A percentile compares a stretch with the other conserved stretches of the same genome.
phyloP scores from a whole-genome alignment of 495 filamentous ascomycete species.

The Cryomyces minteri region DNA sequence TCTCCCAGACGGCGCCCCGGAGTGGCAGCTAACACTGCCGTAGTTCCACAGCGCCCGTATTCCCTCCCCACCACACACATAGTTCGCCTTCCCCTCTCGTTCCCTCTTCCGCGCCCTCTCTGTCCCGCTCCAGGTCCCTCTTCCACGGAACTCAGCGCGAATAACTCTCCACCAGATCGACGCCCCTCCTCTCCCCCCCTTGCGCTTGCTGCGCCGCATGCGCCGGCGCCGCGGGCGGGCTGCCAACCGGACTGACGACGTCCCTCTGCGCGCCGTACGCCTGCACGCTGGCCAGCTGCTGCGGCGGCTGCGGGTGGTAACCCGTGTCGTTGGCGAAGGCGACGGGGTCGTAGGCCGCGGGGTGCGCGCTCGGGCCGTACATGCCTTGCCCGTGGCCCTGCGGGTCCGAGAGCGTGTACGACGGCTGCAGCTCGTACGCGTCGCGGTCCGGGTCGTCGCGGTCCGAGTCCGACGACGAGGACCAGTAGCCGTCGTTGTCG shows the following conservation, averaged over 20 bases:
- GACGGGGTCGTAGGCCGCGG: background rate
- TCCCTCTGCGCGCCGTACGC: background rate
- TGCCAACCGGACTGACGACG: background rate
- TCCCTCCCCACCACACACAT: no score
- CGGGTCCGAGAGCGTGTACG: slow-evolving; percentile 8
- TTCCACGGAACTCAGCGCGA: background rate
- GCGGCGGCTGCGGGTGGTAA: background rate
- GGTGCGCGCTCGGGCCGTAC: slow-evolving; percentile 2
- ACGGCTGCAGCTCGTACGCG: slow-evolving; percentile 11
- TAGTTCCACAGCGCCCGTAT: no score
- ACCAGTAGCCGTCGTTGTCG: slow-evolving; percentile 6
- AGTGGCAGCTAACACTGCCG: no score
- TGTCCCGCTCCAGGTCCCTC: no score
- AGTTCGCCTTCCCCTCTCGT: no score
- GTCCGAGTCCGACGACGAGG: slow-evolving; percentile 10
- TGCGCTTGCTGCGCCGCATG: background rate
- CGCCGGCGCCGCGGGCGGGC: background rate
- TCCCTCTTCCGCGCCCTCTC: no score
- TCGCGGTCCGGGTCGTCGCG: slow-evolving; percentile 4
- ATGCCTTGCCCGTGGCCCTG: background rate
- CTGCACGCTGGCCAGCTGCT: background rate
- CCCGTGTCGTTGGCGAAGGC: background rate
- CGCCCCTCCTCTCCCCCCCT: background rate
- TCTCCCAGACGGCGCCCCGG: no score
- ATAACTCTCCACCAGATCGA: background rate